Conservation (phyloP, 2,329 filamentous ascomycete genomes). For the Sarocladiaceae sp. region DNA sequence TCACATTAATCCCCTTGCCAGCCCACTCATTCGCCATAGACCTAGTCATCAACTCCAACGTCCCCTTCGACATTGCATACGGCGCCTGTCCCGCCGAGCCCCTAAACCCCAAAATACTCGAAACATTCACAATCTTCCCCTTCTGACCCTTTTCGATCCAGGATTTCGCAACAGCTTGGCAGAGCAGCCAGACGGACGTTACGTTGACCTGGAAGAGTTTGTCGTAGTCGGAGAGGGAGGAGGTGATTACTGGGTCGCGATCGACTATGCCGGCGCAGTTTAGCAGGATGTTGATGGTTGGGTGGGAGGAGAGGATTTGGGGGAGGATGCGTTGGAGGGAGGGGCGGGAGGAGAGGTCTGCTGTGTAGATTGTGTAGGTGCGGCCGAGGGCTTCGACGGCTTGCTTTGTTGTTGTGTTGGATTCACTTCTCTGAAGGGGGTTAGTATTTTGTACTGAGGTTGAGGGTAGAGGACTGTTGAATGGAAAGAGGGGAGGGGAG, state of each 20-base stretch:
- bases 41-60: neutral
- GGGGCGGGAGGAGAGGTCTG: conserved; percentile 62
- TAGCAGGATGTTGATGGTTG: conserved; percentile 66
- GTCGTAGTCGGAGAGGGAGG: conserved; percentile 54
- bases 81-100: neutral
- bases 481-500: neutral
- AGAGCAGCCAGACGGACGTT: conserved; percentile 66
- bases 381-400: conserved; percentile 62
- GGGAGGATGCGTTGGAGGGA: no score
- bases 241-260: conserved; percentile 35
- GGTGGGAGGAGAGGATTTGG: conserved; percentile 57
- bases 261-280: conserved; percentile 75
- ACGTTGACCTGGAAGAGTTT: conserved; percentile 68
- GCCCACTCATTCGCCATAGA: neutral
- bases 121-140: conserved; percentile 47
- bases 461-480: no score
- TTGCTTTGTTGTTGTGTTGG: conserved; percentile 48
- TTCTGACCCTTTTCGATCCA: conserved; percentile 43
- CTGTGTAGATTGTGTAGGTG: conserved; percentile 62
- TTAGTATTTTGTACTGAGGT: no score
- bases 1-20: conserved; percentile 24
- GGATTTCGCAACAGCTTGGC: conserved; percentile 58
- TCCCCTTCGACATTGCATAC: neutral
- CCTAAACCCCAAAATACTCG: conserved; percentile 38
- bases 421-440: conserved; percentile 34